These are phyloP conservation scores for Ceratobasidium sp. DNA, from an alignment of 1,284 basidiomycete species.

Conservation along the genomic window DNA sequence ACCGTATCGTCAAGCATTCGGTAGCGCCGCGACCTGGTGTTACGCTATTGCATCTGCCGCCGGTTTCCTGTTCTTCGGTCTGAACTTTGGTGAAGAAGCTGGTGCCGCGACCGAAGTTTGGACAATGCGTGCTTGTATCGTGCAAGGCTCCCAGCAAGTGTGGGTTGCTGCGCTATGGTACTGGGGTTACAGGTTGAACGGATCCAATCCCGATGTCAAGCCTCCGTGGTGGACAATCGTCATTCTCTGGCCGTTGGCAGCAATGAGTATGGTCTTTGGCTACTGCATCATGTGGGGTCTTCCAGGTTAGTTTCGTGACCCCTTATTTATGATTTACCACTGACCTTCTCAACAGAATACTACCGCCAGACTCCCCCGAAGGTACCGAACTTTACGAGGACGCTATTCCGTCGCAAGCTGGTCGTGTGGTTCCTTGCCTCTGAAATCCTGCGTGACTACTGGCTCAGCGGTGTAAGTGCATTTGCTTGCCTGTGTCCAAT, in stretches of 20 bases:
- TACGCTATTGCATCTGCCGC: slow-evolving; percentile 91
- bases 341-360: slow-evolving; percentile 67
- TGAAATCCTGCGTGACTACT: slow-evolving; percentile 90
- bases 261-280: slow-evolving; percentile 79
- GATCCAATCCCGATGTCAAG: slow-evolving; percentile 62
- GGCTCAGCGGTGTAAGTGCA: slow-evolving; percentile 85
- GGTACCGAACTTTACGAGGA: slow-evolving; percentile 90
- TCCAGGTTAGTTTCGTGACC: slow-evolving; percentile 70
- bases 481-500: not conserved
- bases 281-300: slow-evolving; percentile 87
- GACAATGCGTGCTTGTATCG: slow-evolving; percentile 88
- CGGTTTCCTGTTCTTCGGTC: slow-evolving; percentile 91
- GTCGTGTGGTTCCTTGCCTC: slow-evolving; percentile 94
- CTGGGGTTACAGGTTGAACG: slow-evolving; percentile 87
- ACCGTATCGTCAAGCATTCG: slow-evolving; percentile 72
- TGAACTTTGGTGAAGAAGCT: slow-evolving; percentile 96
- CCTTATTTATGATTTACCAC: not conserved
- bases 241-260: slow-evolving; percentile 84
- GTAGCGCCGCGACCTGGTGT: slow-evolving; percentile 86
- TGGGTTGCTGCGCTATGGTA: slow-evolving; percentile 96
- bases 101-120: slow-evolving; percentile 93
- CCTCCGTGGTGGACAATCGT: slow-evolving; percentile 87
- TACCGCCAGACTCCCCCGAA: slow-evolving; percentile 91
- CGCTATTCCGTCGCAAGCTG: slow-evolving; percentile 87
- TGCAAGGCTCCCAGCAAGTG: slow-evolving; percentile 92